Base-by-base conservation (phyloP, 208 protist species). In the Histomonas meleagridis region DNA sequence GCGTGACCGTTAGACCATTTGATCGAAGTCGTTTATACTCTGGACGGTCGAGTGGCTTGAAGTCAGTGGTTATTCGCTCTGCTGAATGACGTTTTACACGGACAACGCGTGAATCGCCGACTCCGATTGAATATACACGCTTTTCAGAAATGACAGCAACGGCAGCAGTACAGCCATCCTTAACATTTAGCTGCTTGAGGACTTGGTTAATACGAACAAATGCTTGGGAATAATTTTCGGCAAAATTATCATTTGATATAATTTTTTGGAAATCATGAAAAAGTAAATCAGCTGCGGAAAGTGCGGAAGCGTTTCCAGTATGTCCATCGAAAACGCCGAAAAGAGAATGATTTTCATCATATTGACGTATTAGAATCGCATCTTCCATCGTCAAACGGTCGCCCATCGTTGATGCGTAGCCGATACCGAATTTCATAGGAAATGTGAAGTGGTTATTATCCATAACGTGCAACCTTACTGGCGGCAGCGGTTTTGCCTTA, bases 261-360 rank as follows among this genome's bases (percentile, higher is more conserved):
- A 16, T 32, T 10, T 43, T 5, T 26, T 10, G 65, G 3, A 72
- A 14, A 16, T 72, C 65, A 32, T 72, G 21, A 10, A 43, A 32
- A 12, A 86, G 46, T 18, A 40, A 86, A 7, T 86, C 1, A 3
- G 76, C 40, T 1, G 26, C 23, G 51, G 76, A 57, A 38, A 46
- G 46, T 51, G 70, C 70, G 12, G 70, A 23, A 10, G 5, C 7
- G 18, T 5, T 14, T 49, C 70, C 70, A 46, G 40, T 79, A 43
- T 79, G 70, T 18, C 70, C 70, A 79, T 79, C 70, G 40, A 79
- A 79, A 49, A 79, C 14, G 1, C n/a, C 70, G 21, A 79, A 79
- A 10, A 79, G 12, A 51, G 46, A 49, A 14, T 49, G 40, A 51
- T 79, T 40, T 60, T 60, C 18, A 40, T 79, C 38, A 49, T 51